Base-by-base conservation (phyloP, 2,329 filamentous ascomycete genomes). In the Fusarium luffae region DNA sequence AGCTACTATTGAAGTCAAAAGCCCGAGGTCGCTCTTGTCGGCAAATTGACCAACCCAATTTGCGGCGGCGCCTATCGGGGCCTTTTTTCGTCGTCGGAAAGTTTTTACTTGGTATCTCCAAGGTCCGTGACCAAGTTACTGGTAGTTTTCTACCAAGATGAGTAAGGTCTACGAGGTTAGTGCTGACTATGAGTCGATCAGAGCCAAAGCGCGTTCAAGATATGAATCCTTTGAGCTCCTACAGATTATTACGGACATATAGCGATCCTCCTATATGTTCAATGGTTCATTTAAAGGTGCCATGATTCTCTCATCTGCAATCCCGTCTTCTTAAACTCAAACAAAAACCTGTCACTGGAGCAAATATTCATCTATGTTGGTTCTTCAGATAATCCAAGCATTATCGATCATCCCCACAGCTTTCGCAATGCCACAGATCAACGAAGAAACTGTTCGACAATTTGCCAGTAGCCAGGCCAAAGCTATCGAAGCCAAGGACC, bases 381-480 rank as follows among this genome's bases (percentile, higher is more conserved):
- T 28, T 11, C 27, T 28, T 28, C 11, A 6, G 3, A 28, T 30
- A 30, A 14, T 13, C 6, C 28, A n/a, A n/a, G 18, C 34, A 18
- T 37, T 18, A 37, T 37, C 11, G 12, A 12, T 13, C 12, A 28
- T 28, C 11, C 27, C 27, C 27, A 13, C 27, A 28, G 7, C 16
- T 4, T 25, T 34, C 47, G 23, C 7, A 2, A 49, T 49, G 47
- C 13, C 47, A 13, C 30, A n/a, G 1, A 7, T 49, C 11, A 25
- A 34, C 1, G 40, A 37, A 27, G 49, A 59, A 4, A 23, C 43
- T 4, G 27, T 59, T 19, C 40, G 23, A 4, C n/a, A n/a, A 3
- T 59, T 59, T 5, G 56, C 40, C n/a, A 44, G 19, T 9, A 59
- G 48, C 10, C 56, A 59, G 4, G 56, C 56, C 3, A 34, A 21